Base-by-base conservation (phyloP, 495 filamentous ascomycete genomes). In the Wilcoxina mikolae region DNA sequence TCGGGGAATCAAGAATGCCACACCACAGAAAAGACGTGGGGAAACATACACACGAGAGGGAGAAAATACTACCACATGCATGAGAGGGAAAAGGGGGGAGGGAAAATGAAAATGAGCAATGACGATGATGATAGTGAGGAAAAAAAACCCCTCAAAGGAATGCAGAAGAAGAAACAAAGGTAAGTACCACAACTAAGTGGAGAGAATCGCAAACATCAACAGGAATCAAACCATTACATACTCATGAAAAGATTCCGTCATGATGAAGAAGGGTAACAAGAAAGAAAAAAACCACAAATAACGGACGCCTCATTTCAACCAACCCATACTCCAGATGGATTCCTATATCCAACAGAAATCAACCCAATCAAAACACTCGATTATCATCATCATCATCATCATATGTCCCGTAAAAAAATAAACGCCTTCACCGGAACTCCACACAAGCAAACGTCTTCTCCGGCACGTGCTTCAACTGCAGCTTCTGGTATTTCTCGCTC, bases 401-500 rank as follows among this genome's bases (percentile, higher is more conserved):
- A 38, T 38, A 38, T 38, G 9, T 10, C 20, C 41, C 41, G 20
- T 20, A 12, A n/a, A 12, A 44, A 12, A 44, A n/a, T 5, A 48
- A 48, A 25, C 25, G 46, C 55, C 61, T 65, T 84, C 73, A 99
- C 70, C 90, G 81, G 72, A 96, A 96, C 69, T 99, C 93, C 70
- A 94, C 77, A 58, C 87, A 85, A 64, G 81, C 81, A 64, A 83
- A 84, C 69, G 85, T 94, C 55, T 90, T 89, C 67, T 95, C 85
- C 35, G 81, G 73, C 31, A 95, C 83, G 71, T 94, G 87, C 62
- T 82, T 82, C 57, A 99, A 74, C 66, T 94, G 85, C 55, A 99
- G 73, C 67, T 94, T 85, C 71, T 99, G 93, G 67, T 87, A 93
- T 85, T 87, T 88, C 69, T 96, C 89, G 67, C 87, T 96, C 73